Evolutionary conservation across 2,329 filamentous ascomycete genomes (phyloP).

Genomic region (Metarhizium robertsii): DNA sequence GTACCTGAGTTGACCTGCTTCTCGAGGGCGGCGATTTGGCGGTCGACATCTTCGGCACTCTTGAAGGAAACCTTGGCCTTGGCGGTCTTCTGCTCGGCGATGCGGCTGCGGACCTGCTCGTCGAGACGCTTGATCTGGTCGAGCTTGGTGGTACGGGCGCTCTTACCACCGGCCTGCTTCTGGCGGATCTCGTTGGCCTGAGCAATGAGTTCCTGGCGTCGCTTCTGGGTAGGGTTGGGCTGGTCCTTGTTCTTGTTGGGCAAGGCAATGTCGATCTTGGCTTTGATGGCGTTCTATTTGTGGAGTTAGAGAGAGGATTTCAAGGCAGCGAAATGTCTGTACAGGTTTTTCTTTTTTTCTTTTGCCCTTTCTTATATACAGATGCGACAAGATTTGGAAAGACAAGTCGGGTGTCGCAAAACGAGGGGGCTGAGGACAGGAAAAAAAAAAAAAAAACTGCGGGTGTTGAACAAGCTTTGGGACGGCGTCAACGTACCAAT

Average conservation of each 20-base stretch:
- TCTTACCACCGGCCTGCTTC: slow-evolving; percentile 83
- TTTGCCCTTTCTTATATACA: too few relatives aligned
- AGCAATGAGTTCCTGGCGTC: slow-evolving; percentile 73
- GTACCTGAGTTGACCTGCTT: slow-evolving; percentile 78
- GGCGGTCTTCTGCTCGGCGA: slow-evolving; percentile 78
- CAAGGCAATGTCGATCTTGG: slow-evolving; percentile 76
- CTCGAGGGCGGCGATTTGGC: slow-evolving; percentile 70
- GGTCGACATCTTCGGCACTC: slow-evolving; percentile 78
- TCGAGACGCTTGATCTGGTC: slow-evolving; percentile 92
- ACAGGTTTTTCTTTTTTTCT: too few relatives aligned
- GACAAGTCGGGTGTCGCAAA: neutral
- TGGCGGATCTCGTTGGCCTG: slow-evolving; percentile 77
- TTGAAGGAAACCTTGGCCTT: slow-evolving; percentile 77
- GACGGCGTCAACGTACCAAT: slow-evolving; percentile 23
- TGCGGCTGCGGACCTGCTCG: slow-evolving; percentile 75
- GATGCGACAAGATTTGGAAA: neutral
- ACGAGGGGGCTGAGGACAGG: neutral
- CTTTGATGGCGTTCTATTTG: slow-evolving; percentile 72
- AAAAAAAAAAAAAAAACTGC: neutral
- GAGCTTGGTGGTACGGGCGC: slow-evolving; percentile 63
- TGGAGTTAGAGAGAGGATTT: slow-evolving; percentile 1
- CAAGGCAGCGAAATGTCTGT: neutral
- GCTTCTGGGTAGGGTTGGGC: slow-evolving; percentile 71
- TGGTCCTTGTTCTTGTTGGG: slow-evolving; percentile 68
- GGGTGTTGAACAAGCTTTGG: neutral